Conservation (phyloP, 2,329 filamentous ascomycete genomes). For the Diaporthe longicolla region DNA sequence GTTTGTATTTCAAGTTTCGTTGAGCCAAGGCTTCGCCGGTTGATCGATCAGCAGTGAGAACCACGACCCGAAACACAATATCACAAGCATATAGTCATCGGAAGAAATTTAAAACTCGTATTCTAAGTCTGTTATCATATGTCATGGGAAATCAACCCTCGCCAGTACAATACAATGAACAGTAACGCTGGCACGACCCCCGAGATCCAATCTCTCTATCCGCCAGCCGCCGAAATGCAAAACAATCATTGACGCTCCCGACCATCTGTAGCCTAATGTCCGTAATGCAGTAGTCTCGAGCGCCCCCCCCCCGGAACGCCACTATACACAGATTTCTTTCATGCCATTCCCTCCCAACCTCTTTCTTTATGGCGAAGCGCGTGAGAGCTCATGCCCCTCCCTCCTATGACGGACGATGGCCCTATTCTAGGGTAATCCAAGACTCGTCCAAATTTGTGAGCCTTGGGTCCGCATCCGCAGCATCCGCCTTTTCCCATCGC, state of each 20-base stretch:
- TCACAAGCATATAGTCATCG: not conserved
- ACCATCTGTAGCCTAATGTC: slow-evolving; percentile 13
- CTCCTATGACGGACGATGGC: not conserved
- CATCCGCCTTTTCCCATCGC: not conserved
- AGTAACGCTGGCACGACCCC: slow-evolving; percentile 16
- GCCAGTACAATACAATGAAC: not conserved
- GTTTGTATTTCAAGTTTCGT: not conserved
- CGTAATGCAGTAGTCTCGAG: slow-evolving; percentile 22
- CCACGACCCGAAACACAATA: too few species aligned
- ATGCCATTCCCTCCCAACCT: not conserved
- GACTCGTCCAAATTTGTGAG: slow-evolving; percentile 12
- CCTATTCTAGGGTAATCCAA: slow-evolving; percentile 11
- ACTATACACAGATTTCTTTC: slow-evolving; percentile 11
- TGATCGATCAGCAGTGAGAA: too few species aligned
- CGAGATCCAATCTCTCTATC: slow-evolving; percentile 31
- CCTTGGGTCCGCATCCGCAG: not conserved
- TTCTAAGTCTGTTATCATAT: slow-evolving; percentile 8
- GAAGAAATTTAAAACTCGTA: not conserved
- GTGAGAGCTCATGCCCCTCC: not conserved
- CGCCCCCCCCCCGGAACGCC: slow-evolving; percentile 22
- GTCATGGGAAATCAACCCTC: not conserved
- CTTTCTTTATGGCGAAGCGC: slow-evolving; percentile 11
- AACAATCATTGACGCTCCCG: slow-evolving; percentile 20
- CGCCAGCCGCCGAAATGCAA: slow-evolving; percentile 27
- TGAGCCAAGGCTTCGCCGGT: not conserved